A percentile compares a stretch with the other conserved stretches of the same genome.
phyloP scores from a whole-genome alignment of 441 rosid genomes.

The Breynia disticha region DNA sequence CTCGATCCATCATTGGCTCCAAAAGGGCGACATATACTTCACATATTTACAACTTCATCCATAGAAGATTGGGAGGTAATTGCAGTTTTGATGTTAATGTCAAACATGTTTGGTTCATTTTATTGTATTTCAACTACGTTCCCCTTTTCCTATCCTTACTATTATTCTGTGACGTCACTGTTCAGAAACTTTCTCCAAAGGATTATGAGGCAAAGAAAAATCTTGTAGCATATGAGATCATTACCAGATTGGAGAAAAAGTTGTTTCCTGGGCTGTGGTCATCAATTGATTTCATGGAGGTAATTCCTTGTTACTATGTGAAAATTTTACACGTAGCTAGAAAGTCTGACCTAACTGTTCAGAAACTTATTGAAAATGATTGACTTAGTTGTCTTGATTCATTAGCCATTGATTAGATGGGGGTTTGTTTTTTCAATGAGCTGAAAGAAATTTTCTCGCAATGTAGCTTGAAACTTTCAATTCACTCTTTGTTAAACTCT shows the following conservation, averaged over 20 bases:
- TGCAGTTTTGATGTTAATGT: conserved; percentile 6
- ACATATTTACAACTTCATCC: conserved; percentile 80
- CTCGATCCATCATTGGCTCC: conserved; percentile 91
- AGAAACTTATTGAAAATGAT: no score
- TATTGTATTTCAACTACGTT: not conserved
- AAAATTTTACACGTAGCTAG: not conserved
- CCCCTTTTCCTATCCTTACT: not conserved
- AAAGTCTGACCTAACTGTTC: not conserved
- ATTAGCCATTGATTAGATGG: no score
- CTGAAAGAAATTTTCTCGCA: no score
- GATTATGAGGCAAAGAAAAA: conserved; percentile 82
- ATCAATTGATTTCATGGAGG: conserved; percentile 80
- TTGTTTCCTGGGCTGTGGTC: conserved; percentile 78
- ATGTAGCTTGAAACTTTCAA: no score
- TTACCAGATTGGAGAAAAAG: conserved; percentile 71
- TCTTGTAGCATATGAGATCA: conserved; percentile 50
- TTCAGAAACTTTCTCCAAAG: conserved; percentile 60
- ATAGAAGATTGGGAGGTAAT: conserved; percentile 86
- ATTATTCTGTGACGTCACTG: conserved; percentile 7
- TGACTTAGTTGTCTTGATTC: no score
- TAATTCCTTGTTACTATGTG: conserved; percentile 9
- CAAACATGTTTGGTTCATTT: not conserved
- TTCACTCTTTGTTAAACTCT: no score
- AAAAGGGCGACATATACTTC: conserved; percentile 70
- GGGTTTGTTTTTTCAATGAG: no score